A percentile compares a stretch with the other conserved stretches of the same genome.
phyloP scores from a whole-genome alignment of 2,329 filamentous ascomycete species.

The Colletotrichum truncatum region DNA sequence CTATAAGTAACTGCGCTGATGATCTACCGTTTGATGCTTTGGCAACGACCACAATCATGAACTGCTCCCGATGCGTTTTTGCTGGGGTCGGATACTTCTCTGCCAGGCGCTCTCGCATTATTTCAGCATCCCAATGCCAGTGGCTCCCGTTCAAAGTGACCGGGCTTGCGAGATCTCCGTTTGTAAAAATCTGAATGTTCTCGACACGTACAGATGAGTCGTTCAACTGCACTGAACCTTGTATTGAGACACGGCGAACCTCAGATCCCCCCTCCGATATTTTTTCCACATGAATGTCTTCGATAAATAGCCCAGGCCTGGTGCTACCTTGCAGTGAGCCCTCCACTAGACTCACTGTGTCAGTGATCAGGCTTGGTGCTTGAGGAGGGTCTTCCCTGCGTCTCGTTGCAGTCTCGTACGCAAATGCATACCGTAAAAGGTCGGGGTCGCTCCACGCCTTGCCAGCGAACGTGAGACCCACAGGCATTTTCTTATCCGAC shows the following conservation, averaged over 20 bases:
- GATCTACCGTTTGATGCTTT: neutral
- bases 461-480: conserved; percentile 61
- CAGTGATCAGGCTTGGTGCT: neutral
- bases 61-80: neutral
- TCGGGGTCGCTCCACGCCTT: conserved; percentile 54
- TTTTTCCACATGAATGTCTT: neutral
- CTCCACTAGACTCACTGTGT: neutral
- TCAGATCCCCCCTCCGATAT: neutral
- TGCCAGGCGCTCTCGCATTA: neutral
- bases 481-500: conserved; percentile 55
- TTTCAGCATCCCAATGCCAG: neutral
- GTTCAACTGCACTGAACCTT: neutral
- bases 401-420: conserved; percentile 4
- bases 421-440: conserved; percentile 35
- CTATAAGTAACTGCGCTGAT: neutral
- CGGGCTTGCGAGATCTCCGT: neutral
- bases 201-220: neutral
- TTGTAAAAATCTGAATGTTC: neutral
- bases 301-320: neutral
- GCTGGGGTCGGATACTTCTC: conserved; percentile 8
- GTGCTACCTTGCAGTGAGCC: neutral
- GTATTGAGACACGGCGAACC: neutral
- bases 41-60: conserved; percentile 12
- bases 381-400: neutral
- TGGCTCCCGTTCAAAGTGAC: neutral